Percentiles rank a stretch among this genome's conserved stretches.
phyloP scores from a whole-genome alignment of 2,329 filamentous ascomycete species.

The Beauveria scarabaeidicola region DNA sequence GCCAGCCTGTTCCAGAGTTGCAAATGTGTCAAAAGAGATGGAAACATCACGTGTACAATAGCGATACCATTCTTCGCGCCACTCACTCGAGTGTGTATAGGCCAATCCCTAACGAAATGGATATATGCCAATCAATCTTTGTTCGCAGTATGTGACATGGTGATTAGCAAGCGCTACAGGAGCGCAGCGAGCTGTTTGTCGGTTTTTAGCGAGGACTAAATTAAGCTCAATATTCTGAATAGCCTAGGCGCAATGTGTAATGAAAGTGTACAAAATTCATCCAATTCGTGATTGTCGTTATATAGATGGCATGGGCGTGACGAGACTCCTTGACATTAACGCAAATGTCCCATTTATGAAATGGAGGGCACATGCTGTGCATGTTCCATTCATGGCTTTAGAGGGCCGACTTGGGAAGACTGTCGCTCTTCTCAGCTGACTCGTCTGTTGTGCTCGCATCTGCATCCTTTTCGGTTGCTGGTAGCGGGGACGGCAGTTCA shows the following conservation, averaged over 20 bases:
- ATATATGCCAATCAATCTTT: background rate
- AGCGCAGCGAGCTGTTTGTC: background rate
- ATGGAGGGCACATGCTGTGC: too few relatives aligned
- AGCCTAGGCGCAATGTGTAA: background rate
- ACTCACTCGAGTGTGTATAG: conserved; percentile 4
- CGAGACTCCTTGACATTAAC: too few relatives aligned
- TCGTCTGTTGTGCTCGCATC: background rate
- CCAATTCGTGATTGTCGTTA: too few relatives aligned
- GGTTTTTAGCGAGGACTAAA: background rate
- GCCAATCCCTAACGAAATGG: background rate
- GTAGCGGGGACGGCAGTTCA: background rate
- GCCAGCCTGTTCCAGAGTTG: conserved; percentile 45
- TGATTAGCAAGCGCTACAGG: background rate
- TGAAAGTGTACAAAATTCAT: background rate
- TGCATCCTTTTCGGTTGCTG: background rate
- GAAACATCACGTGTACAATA: conserved; percentile 17
- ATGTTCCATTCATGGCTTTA: background rate
- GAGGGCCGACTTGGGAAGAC: background rate
- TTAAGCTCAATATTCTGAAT: background rate
- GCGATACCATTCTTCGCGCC: background rate
- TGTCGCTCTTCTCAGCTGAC: background rate
- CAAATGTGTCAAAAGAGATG: conserved; percentile 4
- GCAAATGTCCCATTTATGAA: background rate
- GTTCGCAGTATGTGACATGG: background rate
- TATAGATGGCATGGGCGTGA: background rate